Conservation (phyloP, 2,329 filamentous ascomycete genomes). For the Aspergillus transmontanensis region DNA sequence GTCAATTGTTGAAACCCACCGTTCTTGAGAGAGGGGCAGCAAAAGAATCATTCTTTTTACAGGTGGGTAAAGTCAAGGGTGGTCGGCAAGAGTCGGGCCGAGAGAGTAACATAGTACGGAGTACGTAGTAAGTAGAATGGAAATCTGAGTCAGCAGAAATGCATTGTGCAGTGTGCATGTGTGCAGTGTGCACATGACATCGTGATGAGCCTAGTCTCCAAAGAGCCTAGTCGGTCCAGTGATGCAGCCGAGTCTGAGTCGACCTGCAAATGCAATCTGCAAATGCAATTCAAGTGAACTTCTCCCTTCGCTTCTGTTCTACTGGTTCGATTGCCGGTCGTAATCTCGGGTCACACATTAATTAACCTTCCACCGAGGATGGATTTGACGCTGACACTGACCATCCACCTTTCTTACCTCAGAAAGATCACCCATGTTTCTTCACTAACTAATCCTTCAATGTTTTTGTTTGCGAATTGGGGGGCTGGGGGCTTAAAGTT, state of each 20-base stretch:
- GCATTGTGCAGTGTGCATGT: too few species aligned
- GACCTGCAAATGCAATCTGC: neutral
- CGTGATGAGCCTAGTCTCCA: neutral
- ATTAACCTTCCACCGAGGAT: neutral
- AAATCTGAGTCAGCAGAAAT: neutral
- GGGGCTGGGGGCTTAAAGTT: constrained; percentile 2
- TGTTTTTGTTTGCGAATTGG: neutral
- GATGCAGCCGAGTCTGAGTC: too few species aligned
- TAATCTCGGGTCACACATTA: neutral
- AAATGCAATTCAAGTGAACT: neutral
- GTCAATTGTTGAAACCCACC: neutral
- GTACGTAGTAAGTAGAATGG: too few species aligned
- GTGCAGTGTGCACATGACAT: neutral
- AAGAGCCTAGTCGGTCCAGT: neutral
- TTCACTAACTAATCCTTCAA: neutral
- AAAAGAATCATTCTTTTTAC: neutral
- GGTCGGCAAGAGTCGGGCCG: neutral
- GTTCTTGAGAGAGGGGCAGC: neutral
- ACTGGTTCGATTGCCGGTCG: neutral
- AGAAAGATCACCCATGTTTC: neutral
- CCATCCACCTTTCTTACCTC: neutral
- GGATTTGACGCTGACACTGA: neutral
- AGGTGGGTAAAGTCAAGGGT: too few species aligned
- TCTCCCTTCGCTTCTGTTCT: neutral
- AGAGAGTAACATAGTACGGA: neutral